Base-by-base conservation (phyloP, 1,284 basidiomycete genomes). In the Tylopilus sp. region DNA sequence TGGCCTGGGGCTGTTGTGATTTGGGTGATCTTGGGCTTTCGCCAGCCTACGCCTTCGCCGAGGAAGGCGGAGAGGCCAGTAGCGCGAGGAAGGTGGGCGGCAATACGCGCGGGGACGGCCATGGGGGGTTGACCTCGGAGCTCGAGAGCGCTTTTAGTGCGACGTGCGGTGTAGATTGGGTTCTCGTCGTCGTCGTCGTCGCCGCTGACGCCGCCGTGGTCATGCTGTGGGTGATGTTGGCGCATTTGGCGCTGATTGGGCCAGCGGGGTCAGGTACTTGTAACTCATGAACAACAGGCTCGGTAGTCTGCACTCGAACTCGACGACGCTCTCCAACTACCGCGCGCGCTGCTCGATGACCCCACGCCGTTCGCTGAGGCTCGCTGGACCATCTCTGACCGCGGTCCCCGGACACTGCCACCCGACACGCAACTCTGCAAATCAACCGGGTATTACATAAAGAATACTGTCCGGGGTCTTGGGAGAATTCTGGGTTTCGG, bases 1-100 rank as follows among this genome's bases (percentile, higher is more conserved):
- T 72, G 70, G 3, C 77, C 82, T n/a, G 77, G 77, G 0, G 77
- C 72, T 0, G 85, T 87, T 12, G 76, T 82, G 54, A 87, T 86
- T 38, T 68, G 68, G 2, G 50, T 41, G 23, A 44, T 52, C 51
- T 59, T 67, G 31, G 61, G 46, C 10, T 46, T 66, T 28, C 65
- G 59, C 55, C 50, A 55, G n/a, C 54, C 53, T 9, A 66, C 25
- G 3, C 63, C 54, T 31, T 57, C 52, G 19, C 61, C 65, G 53
- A 68, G 47, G 36, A 65, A 39, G 15, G 51, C 51, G 55, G 57
- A 55, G 41, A 58, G 33, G 39, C 43, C 60, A 1, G 55, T 47
- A 18, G 58, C 35, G n/a, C 55, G 59, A 41, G 57, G 43, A 11
- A 41, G 41, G 48, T 52, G 40, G 43, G 41, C 25, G 9, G 56